Percentiles rank a stretch among this genome's conserved stretches.
phyloP scores from a whole-genome alignment of 257 asterid genomes.

The Solanum pimpinellifolium region DNA sequence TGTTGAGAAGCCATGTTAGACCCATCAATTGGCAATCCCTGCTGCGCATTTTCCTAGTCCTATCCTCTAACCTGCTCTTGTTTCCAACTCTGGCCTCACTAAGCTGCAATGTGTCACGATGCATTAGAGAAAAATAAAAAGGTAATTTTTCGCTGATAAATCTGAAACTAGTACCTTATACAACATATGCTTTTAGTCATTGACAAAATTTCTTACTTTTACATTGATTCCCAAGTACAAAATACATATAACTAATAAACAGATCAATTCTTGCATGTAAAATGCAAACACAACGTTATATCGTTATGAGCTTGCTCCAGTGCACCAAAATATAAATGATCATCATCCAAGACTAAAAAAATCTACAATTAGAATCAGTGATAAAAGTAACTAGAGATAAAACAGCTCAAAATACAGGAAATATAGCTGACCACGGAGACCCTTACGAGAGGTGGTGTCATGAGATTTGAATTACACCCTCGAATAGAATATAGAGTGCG shows the following conservation, averaged over 20 bases:
- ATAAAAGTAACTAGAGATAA: background rate
- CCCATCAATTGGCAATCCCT: constrained; percentile 87
- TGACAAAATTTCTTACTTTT: background rate
- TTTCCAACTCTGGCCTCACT: constrained; percentile 28
- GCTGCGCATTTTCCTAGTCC: constrained; percentile 52
- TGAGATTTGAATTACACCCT: background rate
- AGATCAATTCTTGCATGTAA: background rate
- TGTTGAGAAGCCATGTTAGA: constrained; percentile 82
- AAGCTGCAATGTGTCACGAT: constrained; percentile 32
- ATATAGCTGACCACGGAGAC: background rate
- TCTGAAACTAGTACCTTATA: background rate
- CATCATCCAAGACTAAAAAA: background rate
- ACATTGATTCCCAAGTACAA: background rate
- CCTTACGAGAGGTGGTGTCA: background rate
- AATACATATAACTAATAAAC: background rate
- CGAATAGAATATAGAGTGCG: background rate
- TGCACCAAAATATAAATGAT: background rate
- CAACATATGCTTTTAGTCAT: background rate
- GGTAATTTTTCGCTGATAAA: background rate
- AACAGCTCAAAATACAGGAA: background rate
- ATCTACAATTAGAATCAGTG: background rate
- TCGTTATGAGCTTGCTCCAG: background rate
- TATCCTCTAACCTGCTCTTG: constrained; percentile 25
- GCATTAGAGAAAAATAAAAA: background rate
- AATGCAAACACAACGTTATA: background rate